A percentile compares a stretch with the other conserved stretches of the same genome.
Evolutionary conservation across 257 asterid species (phyloP).

Genomic region (Cruciata laevipes): DNA sequence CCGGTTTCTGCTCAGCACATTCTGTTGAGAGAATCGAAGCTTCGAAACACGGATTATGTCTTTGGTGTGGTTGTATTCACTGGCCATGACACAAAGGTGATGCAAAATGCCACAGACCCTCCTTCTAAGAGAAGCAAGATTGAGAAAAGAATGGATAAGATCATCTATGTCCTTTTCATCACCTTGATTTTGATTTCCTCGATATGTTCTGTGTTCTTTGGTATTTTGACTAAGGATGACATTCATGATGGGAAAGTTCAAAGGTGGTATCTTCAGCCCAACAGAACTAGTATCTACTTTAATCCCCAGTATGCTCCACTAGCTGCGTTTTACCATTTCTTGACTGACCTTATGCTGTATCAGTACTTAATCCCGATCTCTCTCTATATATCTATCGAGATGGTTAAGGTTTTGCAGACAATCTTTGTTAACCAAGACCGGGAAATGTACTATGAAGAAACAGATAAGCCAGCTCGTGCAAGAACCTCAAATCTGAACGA

Average conservation of each 20-base stretch:
- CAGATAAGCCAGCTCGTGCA: constrained; percentile 82
- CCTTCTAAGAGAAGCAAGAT: constrained; percentile 94
- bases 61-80: constrained; percentile 81
- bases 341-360: constrained; percentile 88
- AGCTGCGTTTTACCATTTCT: constrained; percentile 82
- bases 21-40: constrained; percentile 80
- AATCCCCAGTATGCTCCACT: constrained; percentile 49
- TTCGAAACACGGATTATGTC: constrained; percentile 68
- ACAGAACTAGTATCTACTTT: constrained; percentile 38
- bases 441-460: constrained; percentile 77
- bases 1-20: constrained; percentile 79
- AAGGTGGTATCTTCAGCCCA: constrained; percentile 96
- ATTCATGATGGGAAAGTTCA: constrained; percentile 32
- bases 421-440: constrained; percentile 76
- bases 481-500: constrained; percentile 93
- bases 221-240: constrained; percentile 56
- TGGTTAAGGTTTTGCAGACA: constrained; percentile 86
- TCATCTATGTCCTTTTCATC: constrained; percentile 71
- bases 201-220: constrained; percentile 79
- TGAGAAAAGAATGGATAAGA: constrained; percentile 84
- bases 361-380: constrained; percentile 96
- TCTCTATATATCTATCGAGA: constrained; percentile 82
- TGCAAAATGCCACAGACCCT: constrained; percentile 89
- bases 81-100: constrained; percentile 91
- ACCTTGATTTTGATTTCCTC: constrained; percentile 56